Conservation (phyloP, 2,329 filamentous ascomycete genomes). For the Macrophomina pseudophaseolina region DNA sequence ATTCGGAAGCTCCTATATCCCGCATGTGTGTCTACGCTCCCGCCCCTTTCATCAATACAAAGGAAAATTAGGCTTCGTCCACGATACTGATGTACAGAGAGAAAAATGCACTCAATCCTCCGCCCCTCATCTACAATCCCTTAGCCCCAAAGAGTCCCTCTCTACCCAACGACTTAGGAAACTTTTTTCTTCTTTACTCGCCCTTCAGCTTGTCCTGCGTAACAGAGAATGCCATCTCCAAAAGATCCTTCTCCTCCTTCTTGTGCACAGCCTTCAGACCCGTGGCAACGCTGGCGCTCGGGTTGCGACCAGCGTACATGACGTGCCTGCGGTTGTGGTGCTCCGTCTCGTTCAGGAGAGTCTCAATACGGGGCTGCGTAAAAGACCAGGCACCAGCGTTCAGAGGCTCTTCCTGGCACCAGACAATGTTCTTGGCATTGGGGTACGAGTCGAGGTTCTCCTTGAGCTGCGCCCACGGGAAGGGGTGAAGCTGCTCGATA, state of each 20-base stretch:
- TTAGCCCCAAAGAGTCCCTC: neutral
- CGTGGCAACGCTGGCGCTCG: conserved; percentile 91
- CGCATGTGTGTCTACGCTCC: conserved; percentile 21
- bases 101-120: conserved; percentile 19
- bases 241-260: conserved; percentile 90
- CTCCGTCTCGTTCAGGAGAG: conserved; percentile 88
- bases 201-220: conserved; percentile 71
- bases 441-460: conserved; percentile 97
- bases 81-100: conserved; percentile 20
- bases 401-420: conserved; percentile 95
- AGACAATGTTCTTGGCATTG: conserved; percentile 97
- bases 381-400: conserved; percentile 98
- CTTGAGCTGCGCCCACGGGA: conserved; percentile 96
- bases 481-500: conserved; percentile 96
- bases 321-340: conserved; percentile 94
- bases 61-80: conserved; percentile 8
- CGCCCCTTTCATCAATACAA: conserved; percentile 8
- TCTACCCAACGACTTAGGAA: conserved; percentile 6
- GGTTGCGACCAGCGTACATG: conserved; percentile 94
- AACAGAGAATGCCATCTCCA: conserved; percentile 67
- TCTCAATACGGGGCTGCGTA: conserved; percentile 97
- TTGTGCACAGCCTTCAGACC: conserved; percentile 85
- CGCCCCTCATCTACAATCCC: conserved; percentile 10
- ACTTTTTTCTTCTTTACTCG: conserved; percentile 50
- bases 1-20: conserved; percentile 18